Base-by-base conservation (phyloP, 371 early-diverging fungal genomes). In the Umbelopsis sp. region DNA sequence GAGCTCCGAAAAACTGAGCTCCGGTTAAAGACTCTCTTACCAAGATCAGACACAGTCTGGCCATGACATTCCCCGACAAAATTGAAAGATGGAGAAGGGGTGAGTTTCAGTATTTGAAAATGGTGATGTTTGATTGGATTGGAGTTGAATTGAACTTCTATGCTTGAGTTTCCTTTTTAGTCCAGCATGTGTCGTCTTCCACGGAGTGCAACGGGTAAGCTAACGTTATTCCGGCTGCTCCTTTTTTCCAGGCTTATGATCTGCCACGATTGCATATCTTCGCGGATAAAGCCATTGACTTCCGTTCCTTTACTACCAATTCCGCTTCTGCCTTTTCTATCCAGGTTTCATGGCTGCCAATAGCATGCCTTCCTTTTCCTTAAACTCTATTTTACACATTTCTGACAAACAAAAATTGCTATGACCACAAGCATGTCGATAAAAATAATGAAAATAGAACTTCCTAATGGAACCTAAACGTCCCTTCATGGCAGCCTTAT, bases 221-320 rank as follows among this genome's bases (percentile, higher is more conserved):
- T 5, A 0, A 4, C 8, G 29, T 32, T 29, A 3, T 37, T 4
- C 29, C 57, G 57, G 57, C 18, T 57, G 35, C 57, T 37, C 57
- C 12, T 57, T 35, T 57, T 57, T 57, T 57, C 57, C 57, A 57
- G 57, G 57, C 57, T 48, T n/a, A 45, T 45, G 45, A 45, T 45
- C 45, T 45, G 45, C 1, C 18, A 14, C 7, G 45, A 14, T 45
- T 45, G 45, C 45, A 10, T 6, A 14, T 20, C 48, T 48, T 12
- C 41, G 12, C 48, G 48, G 48, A 16, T n/a, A 48, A 48, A 48
- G 48, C 20, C 48, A 48, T n/a, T 48, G 3, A 12, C 48, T 48
- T 48, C 48, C 48, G 48, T 48, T 16, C 16, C 16, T 48, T n/a
- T 12, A 4, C 48, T 16, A n/a, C 16, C 11, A 12, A 18, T 48